Conservation (phyloP, 2,329 filamentous ascomycete genomes). For the Atkinsonella hypoxylon region DNA sequence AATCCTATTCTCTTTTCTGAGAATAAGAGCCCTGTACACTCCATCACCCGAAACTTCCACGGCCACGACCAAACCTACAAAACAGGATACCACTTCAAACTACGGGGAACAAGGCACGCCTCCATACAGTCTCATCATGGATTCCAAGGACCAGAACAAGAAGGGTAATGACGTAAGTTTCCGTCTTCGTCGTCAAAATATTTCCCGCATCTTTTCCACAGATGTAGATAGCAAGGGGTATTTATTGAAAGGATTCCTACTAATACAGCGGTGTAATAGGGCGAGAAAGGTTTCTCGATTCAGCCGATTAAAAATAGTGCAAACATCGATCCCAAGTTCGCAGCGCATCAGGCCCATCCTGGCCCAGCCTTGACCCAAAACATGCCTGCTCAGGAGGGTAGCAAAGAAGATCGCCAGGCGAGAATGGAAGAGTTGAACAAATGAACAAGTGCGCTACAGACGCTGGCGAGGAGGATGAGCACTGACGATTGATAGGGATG, state of each 20-base stretch:
- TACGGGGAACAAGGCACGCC: background rate
- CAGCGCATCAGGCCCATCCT: constrained; percentile 41
- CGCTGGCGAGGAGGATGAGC: too few species aligned
- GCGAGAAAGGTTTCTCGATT: constrained; percentile 33
- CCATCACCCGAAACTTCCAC: background rate
- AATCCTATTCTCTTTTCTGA: background rate
- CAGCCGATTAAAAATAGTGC: constrained; percentile 34
- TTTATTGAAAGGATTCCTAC: background rate
- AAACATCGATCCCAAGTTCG: constrained; percentile 32
- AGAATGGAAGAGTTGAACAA: constrained; percentile 58
- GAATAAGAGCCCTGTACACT: too few species aligned
- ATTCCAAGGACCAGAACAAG: constrained; percentile 12
- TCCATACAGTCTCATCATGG: constrained; percentile 8
- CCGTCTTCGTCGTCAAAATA: background rate
- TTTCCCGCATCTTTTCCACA: background rate
- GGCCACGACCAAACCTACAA: background rate
- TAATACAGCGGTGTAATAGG: constrained; percentile 10
- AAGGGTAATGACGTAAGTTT: constrained; percentile 9
- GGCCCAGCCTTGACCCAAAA: constrained; percentile 44
- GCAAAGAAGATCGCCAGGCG: constrained; percentile 55
- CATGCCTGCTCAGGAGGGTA: constrained; percentile 44
- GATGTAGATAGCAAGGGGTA: too few species aligned
- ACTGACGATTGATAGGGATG: too few species aligned
- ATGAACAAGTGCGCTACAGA: constrained; percentile 6
- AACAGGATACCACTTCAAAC: background rate